These are phyloP conservation scores for Wickerhamiella cacticola DNA, from an alignment of 805 yeast species.

Conservation along the genomic window DNA sequence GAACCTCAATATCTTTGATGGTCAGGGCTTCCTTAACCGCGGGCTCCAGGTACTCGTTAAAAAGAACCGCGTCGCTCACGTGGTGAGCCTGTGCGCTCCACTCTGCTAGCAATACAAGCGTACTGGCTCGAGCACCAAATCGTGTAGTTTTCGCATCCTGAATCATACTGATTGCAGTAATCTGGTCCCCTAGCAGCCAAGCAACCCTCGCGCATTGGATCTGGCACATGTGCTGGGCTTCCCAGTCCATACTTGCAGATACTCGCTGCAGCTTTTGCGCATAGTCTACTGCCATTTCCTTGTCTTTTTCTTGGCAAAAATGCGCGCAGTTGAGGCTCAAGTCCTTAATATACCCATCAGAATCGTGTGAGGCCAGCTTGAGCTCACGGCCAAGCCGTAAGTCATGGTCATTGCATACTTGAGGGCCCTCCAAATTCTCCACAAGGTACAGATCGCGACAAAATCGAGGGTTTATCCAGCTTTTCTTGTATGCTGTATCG, in stretches of 20 bases:
- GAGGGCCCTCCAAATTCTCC: not conserved
- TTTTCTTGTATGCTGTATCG: not conserved
- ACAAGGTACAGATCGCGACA: not conserved
- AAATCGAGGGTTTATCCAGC: no score
- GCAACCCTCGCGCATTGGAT: slow-evolving; percentile 47
- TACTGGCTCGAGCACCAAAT: slow-evolving; percentile 10
- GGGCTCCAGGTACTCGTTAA: slow-evolving; percentile 44
- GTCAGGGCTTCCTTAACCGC: slow-evolving; percentile 24
- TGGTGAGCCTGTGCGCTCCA: slow-evolving; percentile 67
- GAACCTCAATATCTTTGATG: slow-evolving; percentile 24
- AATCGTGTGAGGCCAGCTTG: slow-evolving; percentile 24
- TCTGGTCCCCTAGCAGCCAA: slow-evolving; percentile 51
- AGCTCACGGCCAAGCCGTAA: slow-evolving; percentile 16
- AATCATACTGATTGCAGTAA: slow-evolving; percentile 46
- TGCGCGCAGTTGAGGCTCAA: slow-evolving; percentile 10
- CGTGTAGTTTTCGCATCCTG: slow-evolving; percentile 18
- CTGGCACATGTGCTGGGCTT: slow-evolving; percentile 15
- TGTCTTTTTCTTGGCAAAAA: slow-evolving; percentile 12
- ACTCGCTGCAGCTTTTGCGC: slow-evolving; percentile 17
- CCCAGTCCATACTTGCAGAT: not conserved
- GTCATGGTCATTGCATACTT: not conserved
- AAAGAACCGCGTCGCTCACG: slow-evolving; percentile 49
- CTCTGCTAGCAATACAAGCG: slow-evolving; percentile 30
- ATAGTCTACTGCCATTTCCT: slow-evolving; percentile 9
- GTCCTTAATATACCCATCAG: slow-evolving; percentile 10